These are phyloP conservation scores for Fusarium irregulare DNA, from an alignment of 2,329 filamentous ascomycete species.

Conservation along the genomic window DNA sequence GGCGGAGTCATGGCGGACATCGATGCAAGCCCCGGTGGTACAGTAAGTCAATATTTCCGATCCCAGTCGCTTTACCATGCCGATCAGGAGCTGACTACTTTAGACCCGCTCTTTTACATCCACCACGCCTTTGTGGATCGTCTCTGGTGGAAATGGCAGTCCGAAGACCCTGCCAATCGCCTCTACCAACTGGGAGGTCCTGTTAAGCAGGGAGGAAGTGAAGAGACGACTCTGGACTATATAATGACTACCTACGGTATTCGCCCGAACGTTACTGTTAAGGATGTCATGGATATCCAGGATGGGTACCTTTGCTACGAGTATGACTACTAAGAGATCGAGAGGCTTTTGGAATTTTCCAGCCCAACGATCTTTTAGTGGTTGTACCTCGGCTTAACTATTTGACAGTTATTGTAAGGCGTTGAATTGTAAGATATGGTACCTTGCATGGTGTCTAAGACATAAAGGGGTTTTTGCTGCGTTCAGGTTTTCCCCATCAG, in stretches of 20 bases:
- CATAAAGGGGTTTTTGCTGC: no score
- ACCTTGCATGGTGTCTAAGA: no score
- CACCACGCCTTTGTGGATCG: not conserved
- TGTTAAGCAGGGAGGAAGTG: not conserved
- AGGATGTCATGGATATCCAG: not conserved
- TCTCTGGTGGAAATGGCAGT: not conserved
- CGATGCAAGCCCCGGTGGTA: not conserved
- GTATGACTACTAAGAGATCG: not conserved
- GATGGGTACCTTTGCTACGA: not conserved
- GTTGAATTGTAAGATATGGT: no score
- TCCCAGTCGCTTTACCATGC: not conserved
- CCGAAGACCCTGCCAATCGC: not conserved
- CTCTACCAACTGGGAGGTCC: not conserved
- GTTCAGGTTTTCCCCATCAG: no score
- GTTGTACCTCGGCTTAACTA: no score
- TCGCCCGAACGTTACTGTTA: not conserved
- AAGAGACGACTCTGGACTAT: not conserved
- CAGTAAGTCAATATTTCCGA: not conserved
- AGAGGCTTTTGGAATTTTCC: accelerated
- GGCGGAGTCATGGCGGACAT: not conserved
- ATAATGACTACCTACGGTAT: not conserved
- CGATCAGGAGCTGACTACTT: not conserved
- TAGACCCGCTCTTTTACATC: not conserved
- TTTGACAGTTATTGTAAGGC: accelerated
- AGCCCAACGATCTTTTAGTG: not conserved